phyloP scores from a whole-genome alignment of 139 green algal genomes.

The Edaphochlamys debaryana region DNA sequence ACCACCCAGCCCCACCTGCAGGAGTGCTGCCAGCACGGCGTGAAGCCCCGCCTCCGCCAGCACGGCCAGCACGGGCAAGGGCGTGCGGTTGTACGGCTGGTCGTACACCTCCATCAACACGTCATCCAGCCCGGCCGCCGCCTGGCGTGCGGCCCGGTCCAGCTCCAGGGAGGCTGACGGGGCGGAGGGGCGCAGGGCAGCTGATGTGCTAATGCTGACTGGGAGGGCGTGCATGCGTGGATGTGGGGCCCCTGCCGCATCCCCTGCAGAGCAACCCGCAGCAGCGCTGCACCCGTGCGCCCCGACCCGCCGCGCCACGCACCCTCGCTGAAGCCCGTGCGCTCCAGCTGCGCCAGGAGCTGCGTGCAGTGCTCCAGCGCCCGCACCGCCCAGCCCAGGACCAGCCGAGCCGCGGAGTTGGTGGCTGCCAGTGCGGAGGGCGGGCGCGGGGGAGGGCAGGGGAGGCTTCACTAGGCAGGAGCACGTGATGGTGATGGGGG shows the following conservation, averaged over 20 bases:
- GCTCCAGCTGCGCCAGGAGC: not conserved
- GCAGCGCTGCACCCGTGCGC: not conserved
- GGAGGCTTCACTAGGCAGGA: not conserved
- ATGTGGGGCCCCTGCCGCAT: not conserved
- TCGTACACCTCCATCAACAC: not conserved
- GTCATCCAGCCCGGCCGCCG: not conserved
- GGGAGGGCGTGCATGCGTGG: not conserved
- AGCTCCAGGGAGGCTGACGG: not conserved
- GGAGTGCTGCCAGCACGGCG: not conserved
- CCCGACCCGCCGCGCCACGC: not conserved
- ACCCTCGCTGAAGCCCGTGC: conserved; percentile 9
- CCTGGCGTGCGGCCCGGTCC: not conserved
- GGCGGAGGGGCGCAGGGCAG: not conserved
- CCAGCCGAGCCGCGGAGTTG: not conserved
- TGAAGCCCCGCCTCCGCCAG: conserved; percentile 14
- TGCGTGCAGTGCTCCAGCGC: not conserved
- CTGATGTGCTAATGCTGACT: not conserved
- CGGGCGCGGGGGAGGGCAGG: not conserved
- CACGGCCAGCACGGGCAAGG: conserved; percentile 19
- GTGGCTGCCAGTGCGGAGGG: not conserved
- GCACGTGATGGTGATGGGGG: no score
- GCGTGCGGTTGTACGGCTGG: not conserved
- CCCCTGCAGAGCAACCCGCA: not conserved
- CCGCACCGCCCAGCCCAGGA: not conserved
- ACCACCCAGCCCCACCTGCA: conserved; percentile 13